Conservation (phyloP, 192 early-diverging fungal species). For the Podila epicladia region DNA sequence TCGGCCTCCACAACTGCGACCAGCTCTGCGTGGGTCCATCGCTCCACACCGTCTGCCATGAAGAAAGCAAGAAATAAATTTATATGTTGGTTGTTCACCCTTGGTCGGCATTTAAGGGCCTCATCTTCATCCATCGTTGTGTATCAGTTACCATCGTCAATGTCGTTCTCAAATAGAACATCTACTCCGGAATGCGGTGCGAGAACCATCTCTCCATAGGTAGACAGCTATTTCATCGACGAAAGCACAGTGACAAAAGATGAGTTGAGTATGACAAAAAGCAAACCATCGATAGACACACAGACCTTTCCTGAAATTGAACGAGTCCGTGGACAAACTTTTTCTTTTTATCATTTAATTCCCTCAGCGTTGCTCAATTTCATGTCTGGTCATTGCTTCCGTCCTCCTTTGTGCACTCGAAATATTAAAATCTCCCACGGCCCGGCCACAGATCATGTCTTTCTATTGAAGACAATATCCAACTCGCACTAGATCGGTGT, state of each 20-base stretch:
- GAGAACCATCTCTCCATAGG: slow-evolving; percentile 47
- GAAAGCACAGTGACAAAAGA: neutral
- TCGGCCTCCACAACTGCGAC: slow-evolving; percentile 47
- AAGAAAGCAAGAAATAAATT: neutral
- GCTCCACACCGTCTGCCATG: slow-evolving; percentile 34
- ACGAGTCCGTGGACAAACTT: neutral
- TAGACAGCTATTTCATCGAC: slow-evolving; percentile 18
- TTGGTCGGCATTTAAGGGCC: neutral
- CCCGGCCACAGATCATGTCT: no score
- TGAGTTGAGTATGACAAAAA: no score
- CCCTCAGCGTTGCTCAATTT: no score
- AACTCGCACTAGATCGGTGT: no score
- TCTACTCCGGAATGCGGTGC: slow-evolving; percentile 39
- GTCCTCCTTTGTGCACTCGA: no score
- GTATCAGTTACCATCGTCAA: slow-evolving; percentile 32
- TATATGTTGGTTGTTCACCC: neutral
- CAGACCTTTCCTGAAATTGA: neutral
- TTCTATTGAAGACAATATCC: no score
- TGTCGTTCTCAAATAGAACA: slow-evolving; percentile 43
- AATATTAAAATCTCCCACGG: no score
- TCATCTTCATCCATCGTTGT: neutral
- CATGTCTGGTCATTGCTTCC: no score
- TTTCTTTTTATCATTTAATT: neutral
- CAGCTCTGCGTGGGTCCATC: slow-evolving; percentile 30
- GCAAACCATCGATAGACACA: no score